These are phyloP conservation scores for Candida sp. DNA, from an alignment of 1,139 yeast genomes.

Conservation along the genomic window DNA sequence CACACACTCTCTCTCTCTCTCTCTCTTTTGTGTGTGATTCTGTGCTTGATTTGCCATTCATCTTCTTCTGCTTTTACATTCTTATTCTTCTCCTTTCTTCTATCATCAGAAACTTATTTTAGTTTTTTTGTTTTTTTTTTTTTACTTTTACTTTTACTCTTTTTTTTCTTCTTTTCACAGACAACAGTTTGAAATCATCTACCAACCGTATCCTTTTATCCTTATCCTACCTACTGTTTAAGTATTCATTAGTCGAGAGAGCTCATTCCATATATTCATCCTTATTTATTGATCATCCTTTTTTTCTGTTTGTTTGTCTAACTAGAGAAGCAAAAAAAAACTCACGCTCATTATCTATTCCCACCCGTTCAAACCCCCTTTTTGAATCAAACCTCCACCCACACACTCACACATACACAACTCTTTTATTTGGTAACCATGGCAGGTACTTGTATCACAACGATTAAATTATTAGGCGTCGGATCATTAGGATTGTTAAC, in stretches of 20 bases:
- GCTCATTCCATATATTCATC: too few relatives aligned
- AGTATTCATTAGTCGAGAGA: background rate
- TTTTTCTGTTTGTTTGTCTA: too few relatives aligned
- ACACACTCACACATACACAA: background rate
- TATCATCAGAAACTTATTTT: background rate
- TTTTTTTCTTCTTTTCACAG: too few relatives aligned
- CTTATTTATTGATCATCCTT: background rate
- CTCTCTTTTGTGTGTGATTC: background rate
- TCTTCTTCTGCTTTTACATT: background rate
- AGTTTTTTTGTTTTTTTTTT: background rate
- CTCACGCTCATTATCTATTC: background rate
- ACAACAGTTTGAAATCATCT: too few relatives aligned
- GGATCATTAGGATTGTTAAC: conserved; percentile 57
- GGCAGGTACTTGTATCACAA: conserved; percentile 53
- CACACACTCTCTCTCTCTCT: background rate
- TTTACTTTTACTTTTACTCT: background rate
- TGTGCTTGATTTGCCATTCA: conserved; percentile 2
- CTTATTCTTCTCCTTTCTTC: background rate
- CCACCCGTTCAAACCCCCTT: background rate
- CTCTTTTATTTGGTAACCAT: conserved; percentile 17
- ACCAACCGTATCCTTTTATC: too few relatives aligned
- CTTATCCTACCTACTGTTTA: background rate
- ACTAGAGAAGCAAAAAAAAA: too few relatives aligned
- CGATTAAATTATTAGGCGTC: conserved; percentile 54
- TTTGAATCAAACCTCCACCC: background rate